Percentiles rank a stretch among this genome's conserved stretches.
phyloP scores from a whole-genome alignment of 2,329 filamentous ascomycete species.

The Alternaria infectoria region DNA sequence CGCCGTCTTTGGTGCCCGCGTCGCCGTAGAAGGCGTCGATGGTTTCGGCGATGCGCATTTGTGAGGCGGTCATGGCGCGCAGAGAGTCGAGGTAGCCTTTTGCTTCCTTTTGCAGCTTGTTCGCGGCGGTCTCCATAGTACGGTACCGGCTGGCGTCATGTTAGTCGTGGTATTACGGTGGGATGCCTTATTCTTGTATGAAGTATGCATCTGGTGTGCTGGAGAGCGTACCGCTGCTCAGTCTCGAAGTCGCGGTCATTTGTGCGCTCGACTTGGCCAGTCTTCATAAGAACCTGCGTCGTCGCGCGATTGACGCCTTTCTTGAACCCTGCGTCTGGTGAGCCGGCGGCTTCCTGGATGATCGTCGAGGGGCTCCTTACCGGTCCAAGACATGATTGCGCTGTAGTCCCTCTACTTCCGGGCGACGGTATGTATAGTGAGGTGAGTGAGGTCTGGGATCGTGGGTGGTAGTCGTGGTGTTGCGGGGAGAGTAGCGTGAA shows the following conservation, averaged over 20 bases:
- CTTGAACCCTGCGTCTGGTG: conserved; percentile 70
- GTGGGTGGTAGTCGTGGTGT: conserved; percentile 1
- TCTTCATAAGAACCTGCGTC: conserved; percentile 99
- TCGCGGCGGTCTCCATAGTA: conserved; percentile 94
- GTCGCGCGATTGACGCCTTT: conserved; percentile 98
- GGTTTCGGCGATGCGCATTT: conserved; percentile 99
- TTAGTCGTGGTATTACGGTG: conserved; percentile 4
- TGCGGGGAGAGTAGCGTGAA: conserved; percentile 4
- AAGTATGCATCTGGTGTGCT: conserved; percentile 5
- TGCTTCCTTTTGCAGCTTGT: conserved; percentile 93
- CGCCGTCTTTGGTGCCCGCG: conserved; percentile 90
- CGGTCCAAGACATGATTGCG: conserved; percentile 61
- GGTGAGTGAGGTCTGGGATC: background rate
- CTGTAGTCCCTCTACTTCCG: conserved; percentile 5
- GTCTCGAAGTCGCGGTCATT: conserved; percentile 99
- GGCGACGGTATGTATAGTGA: background rate
- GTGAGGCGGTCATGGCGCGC: conserved; percentile 97
- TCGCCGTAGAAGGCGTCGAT: conserved; percentile 99
- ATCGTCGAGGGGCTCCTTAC: conserved; percentile 50
- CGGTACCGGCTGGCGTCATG: conserved; percentile 75
- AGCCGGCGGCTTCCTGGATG: conserved; percentile 22
- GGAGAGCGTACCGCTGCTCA: conserved; percentile 74
- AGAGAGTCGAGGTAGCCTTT: conserved; percentile 97
- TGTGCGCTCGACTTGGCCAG: conserved; percentile 95
- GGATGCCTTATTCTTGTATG: background rate